Percentiles rank a stretch among this genome's conserved stretches.
phyloP scores from a whole-genome alignment of 164 flowering plant genomes.

The Taxillus chinensis region DNA sequence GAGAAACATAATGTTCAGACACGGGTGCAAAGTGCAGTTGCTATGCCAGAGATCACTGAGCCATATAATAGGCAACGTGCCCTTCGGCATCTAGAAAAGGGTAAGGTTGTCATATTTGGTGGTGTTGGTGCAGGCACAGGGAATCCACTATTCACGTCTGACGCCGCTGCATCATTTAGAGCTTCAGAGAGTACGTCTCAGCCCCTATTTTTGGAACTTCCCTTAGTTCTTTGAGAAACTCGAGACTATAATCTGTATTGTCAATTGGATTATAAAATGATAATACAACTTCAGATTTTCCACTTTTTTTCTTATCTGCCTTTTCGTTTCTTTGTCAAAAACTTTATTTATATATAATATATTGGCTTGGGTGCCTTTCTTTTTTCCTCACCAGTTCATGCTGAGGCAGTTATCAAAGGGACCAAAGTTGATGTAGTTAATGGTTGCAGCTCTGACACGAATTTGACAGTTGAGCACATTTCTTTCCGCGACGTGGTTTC shows the following conservation, averaged over 20 bases:
- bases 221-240: too few species aligned
- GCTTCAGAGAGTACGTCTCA: slow-evolving; percentile 76
- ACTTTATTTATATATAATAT: too few species aligned
- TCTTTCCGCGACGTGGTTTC: slow-evolving; percentile 67
- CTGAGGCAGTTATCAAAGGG: slow-evolving; percentile 82
- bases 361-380: too few species aligned
- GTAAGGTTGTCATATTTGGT: slow-evolving; percentile 91
- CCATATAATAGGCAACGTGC: slow-evolving; percentile 77
- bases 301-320: background rate
- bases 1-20: slow-evolving; percentile 77
- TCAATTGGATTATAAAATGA: too few species aligned
- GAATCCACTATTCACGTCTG: slow-evolving; percentile 84
- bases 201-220: background rate
- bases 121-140: slow-evolving; percentile 86
- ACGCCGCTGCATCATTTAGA: slow-evolving; percentile 83
- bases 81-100: slow-evolving; percentile 87
- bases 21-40: slow-evolving; percentile 71
- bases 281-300: too few species aligned
- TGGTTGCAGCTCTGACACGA: slow-evolving; percentile 40
- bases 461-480: slow-evolving; percentile 48
- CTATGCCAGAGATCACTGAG: slow-evolving; percentile 71
- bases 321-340: background rate
- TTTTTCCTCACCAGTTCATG: slow-evolving; percentile 40
- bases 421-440: slow-evolving; percentile 41
- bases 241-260: too few species aligned